Conservation (phyloP, 345 rosid genomes). For the Eucalyptus viminalis region DNA sequence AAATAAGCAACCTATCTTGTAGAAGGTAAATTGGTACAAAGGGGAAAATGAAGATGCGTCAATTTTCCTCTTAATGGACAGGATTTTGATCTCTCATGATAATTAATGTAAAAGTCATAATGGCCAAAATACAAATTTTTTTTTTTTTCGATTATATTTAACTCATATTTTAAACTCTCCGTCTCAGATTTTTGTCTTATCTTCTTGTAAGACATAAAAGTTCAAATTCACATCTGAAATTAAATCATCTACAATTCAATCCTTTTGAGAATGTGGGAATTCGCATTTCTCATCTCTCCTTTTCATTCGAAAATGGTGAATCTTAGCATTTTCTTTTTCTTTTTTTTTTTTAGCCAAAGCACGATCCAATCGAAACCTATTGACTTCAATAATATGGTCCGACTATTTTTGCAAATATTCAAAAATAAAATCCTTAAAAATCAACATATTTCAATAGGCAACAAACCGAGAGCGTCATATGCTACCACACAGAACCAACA, state of each 20-base stretch:
- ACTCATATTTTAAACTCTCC: rapidly evolving
- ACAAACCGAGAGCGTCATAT: background rate
- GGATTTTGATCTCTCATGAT: background rate
- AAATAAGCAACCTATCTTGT: background rate
- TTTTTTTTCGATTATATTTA: rapidly evolving
- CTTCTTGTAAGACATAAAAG: rapidly evolving
- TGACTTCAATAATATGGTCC: background rate
- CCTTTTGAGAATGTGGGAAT: rapidly evolving
- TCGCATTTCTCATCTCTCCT: too few relatives aligned
- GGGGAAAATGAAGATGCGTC: background rate
- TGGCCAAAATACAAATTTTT: background rate
- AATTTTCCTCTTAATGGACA: background rate
- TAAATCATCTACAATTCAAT: too few relatives aligned
- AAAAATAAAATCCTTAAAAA: background rate
- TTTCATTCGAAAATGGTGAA: too few relatives aligned
- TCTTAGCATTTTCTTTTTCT: too few relatives aligned
- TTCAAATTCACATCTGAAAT: rapidly evolving
- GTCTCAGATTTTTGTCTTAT: too few relatives aligned
- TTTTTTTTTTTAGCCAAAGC: background rate
- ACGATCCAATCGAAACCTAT: background rate
- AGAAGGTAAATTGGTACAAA: background rate
- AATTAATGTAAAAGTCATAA: background rate
- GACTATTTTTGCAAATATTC: background rate
- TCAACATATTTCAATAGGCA: background rate
- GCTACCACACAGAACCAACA: background rate